Evolutionary conservation across 179 eudicot species (phyloP), one percentile per base, ranked within the genome.

Genomic region (Pouteria campechiana): DNA sequence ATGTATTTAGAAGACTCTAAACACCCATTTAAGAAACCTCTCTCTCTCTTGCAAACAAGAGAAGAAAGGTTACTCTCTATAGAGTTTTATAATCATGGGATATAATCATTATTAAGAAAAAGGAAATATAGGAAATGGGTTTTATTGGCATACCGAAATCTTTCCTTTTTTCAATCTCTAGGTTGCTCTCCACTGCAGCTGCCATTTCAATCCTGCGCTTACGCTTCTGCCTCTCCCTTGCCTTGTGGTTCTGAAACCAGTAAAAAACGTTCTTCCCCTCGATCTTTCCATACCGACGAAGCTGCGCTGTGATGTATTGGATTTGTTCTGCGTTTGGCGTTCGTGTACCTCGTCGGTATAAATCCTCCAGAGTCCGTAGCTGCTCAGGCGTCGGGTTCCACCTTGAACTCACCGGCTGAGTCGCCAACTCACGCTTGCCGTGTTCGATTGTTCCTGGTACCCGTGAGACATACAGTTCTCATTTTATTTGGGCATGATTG

Each of bases 331-430:
- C 85, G 0, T 83, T 72, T 0, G 95, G 95, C 0, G 95, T 84
- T 6, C 87, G 63, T 0, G 83, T 84, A 9, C 95, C 95, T 2
- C 90, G 47, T 1, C 75, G 52, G 24, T 84, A 84, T 35, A 84
- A 51, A 19, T 75, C 92, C 44, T 81, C 95, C 0, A 81, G 70
- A 4, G 73, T 64, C 42, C 73, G 64, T 2, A 84, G 25, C 43
- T 84, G 95, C 60, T 84, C 95, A 1, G 76, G 75, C 2, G 95
- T 81, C 1, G 95, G 95, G 46, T 84, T 84, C 95, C 95, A 84
- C 27, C 95, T 39, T 5, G 93, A 75, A 46, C 76, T 80, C 65
- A 69, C 79, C 32, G 71, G 58, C 37, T 63, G 63, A 9, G 60
- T 21, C 28, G 37, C 38, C 10, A 23, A 50, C 46, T 61, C 64